A percentile compares a stretch with the other conserved stretches of the same genome.
Conservation (phyloP, 2,329 filamentous ascomycete species). For the Epichloe brachyelytri region DNA sequence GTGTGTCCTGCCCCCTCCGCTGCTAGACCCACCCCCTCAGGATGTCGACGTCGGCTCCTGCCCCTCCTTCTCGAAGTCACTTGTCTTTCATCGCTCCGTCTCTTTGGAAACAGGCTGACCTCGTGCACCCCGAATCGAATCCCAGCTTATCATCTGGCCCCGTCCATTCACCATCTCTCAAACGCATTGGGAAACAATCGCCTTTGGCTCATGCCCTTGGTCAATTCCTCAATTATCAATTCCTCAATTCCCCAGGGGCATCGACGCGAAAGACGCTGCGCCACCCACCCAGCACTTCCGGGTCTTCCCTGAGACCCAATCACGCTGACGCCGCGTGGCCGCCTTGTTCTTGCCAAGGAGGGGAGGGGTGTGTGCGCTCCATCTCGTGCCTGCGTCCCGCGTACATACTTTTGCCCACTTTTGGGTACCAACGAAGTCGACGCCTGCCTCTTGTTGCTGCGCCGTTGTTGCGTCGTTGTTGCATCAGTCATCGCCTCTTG, state of each 20-base stretch:
- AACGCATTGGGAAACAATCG: no score
- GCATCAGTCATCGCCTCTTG: not conserved
- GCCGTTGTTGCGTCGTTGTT: no score
- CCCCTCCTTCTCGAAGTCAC: not conserved
- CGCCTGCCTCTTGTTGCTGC: not conserved
- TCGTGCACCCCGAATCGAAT: not conserved
- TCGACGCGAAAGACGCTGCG: not conserved
- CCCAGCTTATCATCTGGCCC: not conserved
- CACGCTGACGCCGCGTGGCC: not conserved
- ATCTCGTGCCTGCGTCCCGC: constrained; percentile 3
- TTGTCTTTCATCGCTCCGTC: not conserved
- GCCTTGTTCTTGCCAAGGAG: not conserved
- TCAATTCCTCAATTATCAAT: not conserved
- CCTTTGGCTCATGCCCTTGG: not conserved
- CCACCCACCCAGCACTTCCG: not conserved
- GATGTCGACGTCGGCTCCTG: not conserved
- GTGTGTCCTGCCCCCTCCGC: not conserved
- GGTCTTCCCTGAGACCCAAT: not conserved
- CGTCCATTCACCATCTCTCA: not conserved
- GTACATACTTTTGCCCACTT: constrained; percentile 2
- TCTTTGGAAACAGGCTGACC: no score
- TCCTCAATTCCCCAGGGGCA: not conserved
- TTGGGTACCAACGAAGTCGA: constrained; percentile 5
- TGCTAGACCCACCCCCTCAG: not conserved
- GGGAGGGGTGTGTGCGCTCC: not conserved